phyloP scores from a whole-genome alignment of 345 rosid genomes.

The Mangifera indica region DNA sequence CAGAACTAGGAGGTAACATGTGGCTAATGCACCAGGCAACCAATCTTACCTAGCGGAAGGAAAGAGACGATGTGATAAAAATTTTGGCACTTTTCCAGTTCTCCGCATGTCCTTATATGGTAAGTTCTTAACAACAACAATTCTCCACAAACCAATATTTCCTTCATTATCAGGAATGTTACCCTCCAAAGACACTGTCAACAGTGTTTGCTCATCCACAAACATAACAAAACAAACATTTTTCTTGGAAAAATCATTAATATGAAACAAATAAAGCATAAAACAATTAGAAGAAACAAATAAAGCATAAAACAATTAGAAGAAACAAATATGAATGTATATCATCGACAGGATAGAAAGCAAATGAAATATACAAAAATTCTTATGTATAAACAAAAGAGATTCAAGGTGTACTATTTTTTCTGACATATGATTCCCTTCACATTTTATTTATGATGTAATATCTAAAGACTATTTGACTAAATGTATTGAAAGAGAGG shows the following conservation, averaged over 20 bases:
- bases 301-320: neutral
- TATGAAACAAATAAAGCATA: slow-evolving; percentile 46
- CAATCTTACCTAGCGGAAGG: slow-evolving; percentile 79
- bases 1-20: slow-evolving; percentile 9
- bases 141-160: slow-evolving; percentile 79
- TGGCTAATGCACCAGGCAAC: slow-evolving; percentile 26
- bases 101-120: slow-evolving; percentile 82
- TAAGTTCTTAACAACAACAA: slow-evolving; percentile 67
- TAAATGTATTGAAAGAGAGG: neutral
- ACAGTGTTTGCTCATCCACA: slow-evolving; percentile 81
- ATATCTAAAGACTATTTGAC: slow-evolving; percentile 5
- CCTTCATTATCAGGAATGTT: slow-evolving; percentile 69
- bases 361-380: slow-evolving; percentile 3
- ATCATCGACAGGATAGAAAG: slow-evolving; percentile 16
- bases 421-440: neutral
- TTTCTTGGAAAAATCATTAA: slow-evolving; percentile 78
- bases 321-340: neutral
- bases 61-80: slow-evolving; percentile 87
- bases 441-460: neutral
- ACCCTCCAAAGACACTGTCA: slow-evolving; percentile 70
- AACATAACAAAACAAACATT: slow-evolving; percentile 89
- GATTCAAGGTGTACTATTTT: neutral
- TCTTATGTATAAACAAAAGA: neutral
- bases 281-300: slow-evolving; percentile 33
- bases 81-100: slow-evolving; percentile 92